Percentiles rank a stretch among this genome's conserved stretches.
Conservation (phyloP, 2,329 filamentous ascomycete genomes). For the Stachybotrys chlorohalonatus region DNA sequence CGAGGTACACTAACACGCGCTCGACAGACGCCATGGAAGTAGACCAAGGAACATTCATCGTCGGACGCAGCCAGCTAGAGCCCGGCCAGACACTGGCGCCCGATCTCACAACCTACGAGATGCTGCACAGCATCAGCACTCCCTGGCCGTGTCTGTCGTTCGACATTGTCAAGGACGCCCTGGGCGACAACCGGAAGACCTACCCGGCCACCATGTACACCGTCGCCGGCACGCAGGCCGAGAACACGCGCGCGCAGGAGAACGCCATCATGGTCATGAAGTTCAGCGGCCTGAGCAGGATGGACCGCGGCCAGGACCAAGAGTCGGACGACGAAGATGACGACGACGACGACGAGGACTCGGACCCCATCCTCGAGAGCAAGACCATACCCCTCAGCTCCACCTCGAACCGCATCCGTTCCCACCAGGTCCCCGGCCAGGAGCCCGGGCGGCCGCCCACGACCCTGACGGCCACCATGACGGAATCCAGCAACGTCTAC, state of each 20-base stretch:
- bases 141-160: slow-evolving; percentile 97
- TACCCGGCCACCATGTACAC: slow-evolving; percentile 95
- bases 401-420: slow-evolving; percentile 89
- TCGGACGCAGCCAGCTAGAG: slow-evolving; percentile 83
- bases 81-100: slow-evolving; percentile 85
- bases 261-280: slow-evolving; percentile 96
- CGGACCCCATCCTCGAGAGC: slow-evolving; percentile 89
- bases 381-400: slow-evolving; percentile 78
- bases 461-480: slow-evolving; percentile 85
- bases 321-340: slow-evolving; percentile 63
- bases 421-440: slow-evolving; percentile 66
- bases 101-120: slow-evolving; percentile 91
- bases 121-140: slow-evolving; percentile 90
- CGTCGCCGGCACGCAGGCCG: slow-evolving; percentile 90
- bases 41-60: slow-evolving; percentile 91
- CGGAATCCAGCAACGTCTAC: slow-evolving; percentile 77
- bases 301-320: slow-evolving; percentile 58
- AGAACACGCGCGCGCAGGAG: slow-evolving; percentile 62
- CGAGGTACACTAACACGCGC: neutral
- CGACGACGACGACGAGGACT: slow-evolving; percentile 63
- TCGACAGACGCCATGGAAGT: slow-evolving; percentile 72
- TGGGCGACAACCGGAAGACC: slow-evolving; percentile 84
- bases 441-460: slow-evolving; percentile 65
- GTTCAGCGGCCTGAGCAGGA: slow-evolving; percentile 81
- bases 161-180: slow-evolving; percentile 76